Evolutionary conservation across 768 basidiomycete species (phyloP).

Genomic region (Cyclocybe cylindracea): DNA sequence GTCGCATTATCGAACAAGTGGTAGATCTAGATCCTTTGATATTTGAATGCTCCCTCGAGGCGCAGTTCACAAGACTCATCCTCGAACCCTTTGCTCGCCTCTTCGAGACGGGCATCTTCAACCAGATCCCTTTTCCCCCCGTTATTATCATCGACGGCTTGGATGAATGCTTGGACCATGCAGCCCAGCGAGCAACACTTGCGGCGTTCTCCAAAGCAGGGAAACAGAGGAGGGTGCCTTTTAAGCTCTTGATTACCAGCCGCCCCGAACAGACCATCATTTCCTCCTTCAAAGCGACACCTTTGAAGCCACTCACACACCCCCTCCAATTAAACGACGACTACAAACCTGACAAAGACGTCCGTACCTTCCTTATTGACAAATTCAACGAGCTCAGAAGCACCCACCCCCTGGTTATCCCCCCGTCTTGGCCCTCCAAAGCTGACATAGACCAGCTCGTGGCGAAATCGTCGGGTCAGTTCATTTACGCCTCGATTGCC

Average conservation of each 20-base stretch:
- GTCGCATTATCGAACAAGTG: background rate
- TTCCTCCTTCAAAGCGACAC: background rate
- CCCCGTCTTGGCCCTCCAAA: background rate
- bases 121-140: no score
- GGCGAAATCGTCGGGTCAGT: conserved; percentile 4
- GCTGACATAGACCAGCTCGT: background rate
- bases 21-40: background rate
- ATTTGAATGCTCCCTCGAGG: background rate
- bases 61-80: background rate
- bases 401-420: background rate
- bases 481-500: conserved; percentile 4
- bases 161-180: no score
- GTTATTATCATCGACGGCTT: no score
- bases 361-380: no score
- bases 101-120: no score
- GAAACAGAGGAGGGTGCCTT: background rate
- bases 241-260: conserved; percentile 4
- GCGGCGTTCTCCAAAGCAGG: no score
- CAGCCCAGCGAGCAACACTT: no score
- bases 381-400: no score
- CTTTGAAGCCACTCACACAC: background rate
- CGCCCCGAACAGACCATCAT: conserved; percentile 3
- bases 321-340: background rate
- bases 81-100: background rate
- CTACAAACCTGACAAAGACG: no score